Conservation (phyloP, 2,329 filamentous ascomycete species). For the Berkeleyomyces basicola region DNA sequence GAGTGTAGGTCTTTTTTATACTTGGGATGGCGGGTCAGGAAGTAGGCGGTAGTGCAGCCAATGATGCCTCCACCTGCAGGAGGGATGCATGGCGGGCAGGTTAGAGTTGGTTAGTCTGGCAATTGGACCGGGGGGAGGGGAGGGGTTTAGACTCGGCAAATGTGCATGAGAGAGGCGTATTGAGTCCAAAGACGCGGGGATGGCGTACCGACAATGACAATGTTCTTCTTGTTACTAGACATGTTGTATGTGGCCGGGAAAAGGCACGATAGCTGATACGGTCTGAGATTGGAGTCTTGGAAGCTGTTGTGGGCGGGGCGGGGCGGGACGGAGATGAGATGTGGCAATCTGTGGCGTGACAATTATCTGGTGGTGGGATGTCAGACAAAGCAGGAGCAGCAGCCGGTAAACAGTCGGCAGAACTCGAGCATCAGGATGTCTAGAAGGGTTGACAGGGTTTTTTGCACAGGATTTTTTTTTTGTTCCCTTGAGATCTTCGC, state of each 20-base stretch:
- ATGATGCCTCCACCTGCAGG: conserved; percentile 72
- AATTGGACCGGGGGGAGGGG: neutral
- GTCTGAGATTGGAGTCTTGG: no score
- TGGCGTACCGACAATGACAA: conserved; percentile 32
- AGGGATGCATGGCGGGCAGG: neutral
- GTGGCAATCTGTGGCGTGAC: neutral
- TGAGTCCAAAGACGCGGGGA: neutral
- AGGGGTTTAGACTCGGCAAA: no score
- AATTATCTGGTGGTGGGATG: neutral
- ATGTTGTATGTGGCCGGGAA: neutral
- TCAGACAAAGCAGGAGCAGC: neutral
- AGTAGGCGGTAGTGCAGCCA: conserved; percentile 82
- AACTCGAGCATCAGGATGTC: neutral
- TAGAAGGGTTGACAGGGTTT: neutral
- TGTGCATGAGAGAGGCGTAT: neutral
- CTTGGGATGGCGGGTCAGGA: conserved; percentile 66
- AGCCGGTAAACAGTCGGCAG: neutral
- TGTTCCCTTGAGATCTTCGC: no score
- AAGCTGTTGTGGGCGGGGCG: neutral
- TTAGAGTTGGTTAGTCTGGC: conserved; percentile 9
- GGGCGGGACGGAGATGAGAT: neutral
- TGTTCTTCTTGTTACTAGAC: conserved; percentile 22
- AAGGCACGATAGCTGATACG: no score
- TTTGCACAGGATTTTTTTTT: neutral
- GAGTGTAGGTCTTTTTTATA: conserved; percentile 60